phyloP scores from a whole-genome alignment of 257 asterid species.

The Verbena officinalis region DNA sequence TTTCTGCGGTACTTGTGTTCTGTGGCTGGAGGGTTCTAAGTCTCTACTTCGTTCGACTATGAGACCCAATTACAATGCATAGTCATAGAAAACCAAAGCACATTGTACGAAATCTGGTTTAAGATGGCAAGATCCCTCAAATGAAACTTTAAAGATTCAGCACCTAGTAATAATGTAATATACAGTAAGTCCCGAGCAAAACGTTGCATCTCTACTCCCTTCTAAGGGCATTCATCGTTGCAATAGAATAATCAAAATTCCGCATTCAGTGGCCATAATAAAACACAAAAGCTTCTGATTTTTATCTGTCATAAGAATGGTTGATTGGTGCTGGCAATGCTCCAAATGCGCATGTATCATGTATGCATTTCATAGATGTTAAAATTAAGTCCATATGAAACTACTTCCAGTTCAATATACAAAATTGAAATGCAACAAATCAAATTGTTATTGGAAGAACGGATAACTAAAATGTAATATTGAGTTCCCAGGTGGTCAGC shows the following conservation, averaged over 20 bases:
- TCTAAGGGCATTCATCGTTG: not conserved
- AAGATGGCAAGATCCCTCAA: not conserved
- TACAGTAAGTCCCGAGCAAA: not conserved
- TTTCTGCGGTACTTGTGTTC: not conserved
- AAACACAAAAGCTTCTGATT: not conserved
- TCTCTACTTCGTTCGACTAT: not conserved
- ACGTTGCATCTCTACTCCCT: not conserved
- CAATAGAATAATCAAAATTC: not conserved
- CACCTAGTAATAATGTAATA: not conserved
- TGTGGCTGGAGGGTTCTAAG: not conserved
- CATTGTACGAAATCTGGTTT: constrained; percentile 5
- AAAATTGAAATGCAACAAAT: not conserved
- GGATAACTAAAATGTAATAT: not conserved
- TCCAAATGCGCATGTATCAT: not conserved
- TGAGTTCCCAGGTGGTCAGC: constrained; percentile 5
- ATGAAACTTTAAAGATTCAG: not conserved
- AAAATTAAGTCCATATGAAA: not conserved
- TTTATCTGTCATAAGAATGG: not conserved
- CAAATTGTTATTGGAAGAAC: not conserved
- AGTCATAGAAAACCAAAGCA: not conserved
- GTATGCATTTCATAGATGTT: not conserved
- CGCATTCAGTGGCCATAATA: not conserved
- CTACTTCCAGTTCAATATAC: not conserved
- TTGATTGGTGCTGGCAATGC: not conserved
- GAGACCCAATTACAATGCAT: constrained; percentile 1